Conservation (phyloP, 305 asterid genomes). For the Rubia tinctorum region DNA sequence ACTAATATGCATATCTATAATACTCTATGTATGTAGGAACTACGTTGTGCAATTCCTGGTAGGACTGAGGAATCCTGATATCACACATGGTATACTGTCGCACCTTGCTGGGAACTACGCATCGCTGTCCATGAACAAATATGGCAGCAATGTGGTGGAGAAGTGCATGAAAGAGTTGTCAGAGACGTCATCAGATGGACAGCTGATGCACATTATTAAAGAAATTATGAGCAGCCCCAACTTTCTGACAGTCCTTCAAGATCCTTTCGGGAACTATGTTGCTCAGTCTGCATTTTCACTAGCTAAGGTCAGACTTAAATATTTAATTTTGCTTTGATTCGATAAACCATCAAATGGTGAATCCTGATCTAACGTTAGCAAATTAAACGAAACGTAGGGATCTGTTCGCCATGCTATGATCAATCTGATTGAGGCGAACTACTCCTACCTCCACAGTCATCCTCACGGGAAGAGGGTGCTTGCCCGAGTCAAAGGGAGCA, state of each 20-base stretch:
- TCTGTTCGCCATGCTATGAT: slow-evolving; percentile 19
- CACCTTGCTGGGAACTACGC: slow-evolving; percentile 37
- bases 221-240: slow-evolving; percentile 41
- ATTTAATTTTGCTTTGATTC: no score
- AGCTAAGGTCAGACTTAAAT: slow-evolving; percentile 16
- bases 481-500: slow-evolving; percentile 25
- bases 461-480: slow-evolving; percentile 70
- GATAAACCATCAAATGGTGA: no score
- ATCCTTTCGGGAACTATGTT: slow-evolving; percentile 69
- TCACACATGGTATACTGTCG: slow-evolving; percentile 24
- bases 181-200: slow-evolving; percentile 2
- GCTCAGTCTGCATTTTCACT: slow-evolving; percentile 43
- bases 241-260: slow-evolving; percentile 47
- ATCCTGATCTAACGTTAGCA: background rate
- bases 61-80: slow-evolving; percentile 19
- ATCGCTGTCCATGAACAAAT: slow-evolving; percentile 43
- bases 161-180: slow-evolving; percentile 35
- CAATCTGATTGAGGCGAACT: slow-evolving; percentile 21
- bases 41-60: slow-evolving; percentile 62
- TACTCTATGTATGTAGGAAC: slow-evolving; percentile 34
- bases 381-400: slow-evolving; percentile 39
- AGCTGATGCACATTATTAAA: slow-evolving; percentile 21
- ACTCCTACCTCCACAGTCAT: slow-evolving; percentile 51
- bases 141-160: slow-evolving; percentile 74
- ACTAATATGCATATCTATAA: background rate